A percentile compares a stretch with the other conserved stretches of the same genome.
These are phyloP conservation scores for Phytophthora agathidicida DNA, from an alignment of 352 stramenopile species.

Conservation along the genomic window DNA sequence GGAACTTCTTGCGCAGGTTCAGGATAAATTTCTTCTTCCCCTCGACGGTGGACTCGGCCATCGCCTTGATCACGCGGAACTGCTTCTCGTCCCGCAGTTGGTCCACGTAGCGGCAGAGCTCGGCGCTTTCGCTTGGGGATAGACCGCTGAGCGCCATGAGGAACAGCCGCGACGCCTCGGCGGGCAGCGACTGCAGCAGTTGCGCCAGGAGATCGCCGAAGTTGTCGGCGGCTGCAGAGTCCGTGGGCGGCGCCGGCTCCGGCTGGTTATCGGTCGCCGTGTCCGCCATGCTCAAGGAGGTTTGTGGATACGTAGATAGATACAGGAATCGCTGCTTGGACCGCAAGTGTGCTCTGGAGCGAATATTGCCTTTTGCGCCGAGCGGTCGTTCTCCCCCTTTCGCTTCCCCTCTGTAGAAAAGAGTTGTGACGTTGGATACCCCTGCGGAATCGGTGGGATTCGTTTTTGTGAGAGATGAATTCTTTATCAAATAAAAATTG, in stretches of 20 bases:
- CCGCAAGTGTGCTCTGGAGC: conserved; percentile 6
- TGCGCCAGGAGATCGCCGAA: conserved; percentile 84
- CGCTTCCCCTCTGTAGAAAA: conserved; percentile 21
- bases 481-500: not conserved
- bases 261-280: conserved; percentile 37
- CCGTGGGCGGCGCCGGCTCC: conserved; percentile 37
- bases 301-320: not conserved
- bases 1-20: conserved; percentile 76
- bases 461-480: not conserved
- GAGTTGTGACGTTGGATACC: conserved; percentile 2
- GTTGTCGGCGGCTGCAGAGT: conserved; percentile 28
- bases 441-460: not conserved
- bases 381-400: conserved; percentile 24
- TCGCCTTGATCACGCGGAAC: conserved; percentile 86
- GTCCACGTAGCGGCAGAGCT: conserved; percentile 79
- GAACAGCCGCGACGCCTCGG: conserved; percentile 74
- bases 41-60: conserved; percentile 78
- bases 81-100: conserved; percentile 83
- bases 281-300: conserved; percentile 27
- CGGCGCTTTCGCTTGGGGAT: conserved; percentile 70
- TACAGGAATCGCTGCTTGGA: not conserved
- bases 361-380: conserved; percentile 38
- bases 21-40: conserved; percentile 84
- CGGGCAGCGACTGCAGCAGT: conserved; percentile 73
- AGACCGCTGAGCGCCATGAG: conserved; percentile 78